Conservation (phyloP, 805 yeast species). For the Yamadazyma endophytica region DNA sequence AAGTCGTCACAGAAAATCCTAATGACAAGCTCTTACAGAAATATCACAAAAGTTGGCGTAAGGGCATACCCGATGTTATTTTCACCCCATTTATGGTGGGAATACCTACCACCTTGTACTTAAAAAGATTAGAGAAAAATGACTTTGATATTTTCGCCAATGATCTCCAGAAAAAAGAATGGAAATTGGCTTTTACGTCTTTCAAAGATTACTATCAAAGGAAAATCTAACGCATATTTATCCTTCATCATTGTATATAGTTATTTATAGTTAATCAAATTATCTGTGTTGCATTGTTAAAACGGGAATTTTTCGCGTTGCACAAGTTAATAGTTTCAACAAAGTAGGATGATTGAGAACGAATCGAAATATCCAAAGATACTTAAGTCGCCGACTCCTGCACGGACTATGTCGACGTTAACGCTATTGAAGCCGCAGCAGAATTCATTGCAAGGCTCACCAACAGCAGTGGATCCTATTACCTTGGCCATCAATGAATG, state of each 20-base stretch:
- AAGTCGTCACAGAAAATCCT: constrained; percentile 19
- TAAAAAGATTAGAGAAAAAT: constrained; percentile 53
- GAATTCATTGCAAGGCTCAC: too few species aligned
- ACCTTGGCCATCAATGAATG: constrained; percentile 88
- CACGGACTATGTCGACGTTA: too few species aligned
- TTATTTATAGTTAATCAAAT: too few species aligned
- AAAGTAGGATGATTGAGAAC: too few species aligned
- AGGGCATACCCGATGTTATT: constrained; percentile 56
- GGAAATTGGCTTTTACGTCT: constrained; percentile 63
- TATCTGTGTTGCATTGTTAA: too few species aligned
- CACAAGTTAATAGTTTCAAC: too few species aligned
- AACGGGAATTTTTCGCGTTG: too few species aligned
- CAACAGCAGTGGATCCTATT: constrained; percentile 60
- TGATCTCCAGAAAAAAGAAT: constrained; percentile 47
- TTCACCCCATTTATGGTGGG: constrained; percentile 66
- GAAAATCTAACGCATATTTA: constrained; percentile 5
- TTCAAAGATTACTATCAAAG: constrained; percentile 45
- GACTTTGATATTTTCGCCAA: constrained; percentile 60
- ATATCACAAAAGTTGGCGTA: constrained; percentile 35
- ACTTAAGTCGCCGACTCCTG: too few species aligned
- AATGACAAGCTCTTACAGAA: constrained; percentile 22
- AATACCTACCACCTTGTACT: constrained; percentile 60
- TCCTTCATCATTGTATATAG: too few species aligned
- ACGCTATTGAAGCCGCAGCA: too few species aligned
- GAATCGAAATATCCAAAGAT: too few species aligned